These are phyloP conservation scores for Trichosporon asahii DNA, from an alignment of 1,284 basidiomycete genomes.

Conservation along the genomic window DNA sequence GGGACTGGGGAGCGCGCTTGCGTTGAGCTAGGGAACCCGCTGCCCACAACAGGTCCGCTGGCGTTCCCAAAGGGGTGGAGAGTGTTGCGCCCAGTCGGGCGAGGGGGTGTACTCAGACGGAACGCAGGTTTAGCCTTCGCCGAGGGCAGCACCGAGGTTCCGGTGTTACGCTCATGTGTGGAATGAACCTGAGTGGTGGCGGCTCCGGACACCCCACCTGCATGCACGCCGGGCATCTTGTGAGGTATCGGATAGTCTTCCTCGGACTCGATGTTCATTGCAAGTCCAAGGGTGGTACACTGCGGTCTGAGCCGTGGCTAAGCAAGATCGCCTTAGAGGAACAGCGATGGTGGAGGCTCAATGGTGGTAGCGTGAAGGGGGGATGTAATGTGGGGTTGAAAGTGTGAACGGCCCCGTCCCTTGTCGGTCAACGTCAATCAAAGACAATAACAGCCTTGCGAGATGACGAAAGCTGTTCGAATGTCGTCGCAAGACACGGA, in stretches of 20 bases:
- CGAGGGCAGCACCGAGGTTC: neutral
- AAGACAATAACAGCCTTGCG: neutral
- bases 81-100: neutral
- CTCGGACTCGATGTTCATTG: slow-evolving; percentile 4
- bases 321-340: neutral
- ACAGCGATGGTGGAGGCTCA: neutral
- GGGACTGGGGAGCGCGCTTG: neutral
- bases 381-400: neutral
- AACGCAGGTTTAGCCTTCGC: neutral
- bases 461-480: neutral
- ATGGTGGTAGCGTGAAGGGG: neutral
- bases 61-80: neutral
- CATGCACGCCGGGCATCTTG: neutral
- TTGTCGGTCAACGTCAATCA: neutral
- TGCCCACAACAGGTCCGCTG: neutral
- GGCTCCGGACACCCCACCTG: neutral
- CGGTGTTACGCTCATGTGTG: slow-evolving; percentile 5
- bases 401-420: neutral
- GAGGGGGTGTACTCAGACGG: neutral
- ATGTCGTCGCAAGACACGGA: neutral
- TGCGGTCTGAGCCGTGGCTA: neutral
- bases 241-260: neutral
- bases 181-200: slow-evolving; percentile 2
- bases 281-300: neutral
- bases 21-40: neutral